These are phyloP conservation scores for Dioscorea alata DNA, from an alignment of 106 monocot species.

Conservation along the genomic window DNA sequence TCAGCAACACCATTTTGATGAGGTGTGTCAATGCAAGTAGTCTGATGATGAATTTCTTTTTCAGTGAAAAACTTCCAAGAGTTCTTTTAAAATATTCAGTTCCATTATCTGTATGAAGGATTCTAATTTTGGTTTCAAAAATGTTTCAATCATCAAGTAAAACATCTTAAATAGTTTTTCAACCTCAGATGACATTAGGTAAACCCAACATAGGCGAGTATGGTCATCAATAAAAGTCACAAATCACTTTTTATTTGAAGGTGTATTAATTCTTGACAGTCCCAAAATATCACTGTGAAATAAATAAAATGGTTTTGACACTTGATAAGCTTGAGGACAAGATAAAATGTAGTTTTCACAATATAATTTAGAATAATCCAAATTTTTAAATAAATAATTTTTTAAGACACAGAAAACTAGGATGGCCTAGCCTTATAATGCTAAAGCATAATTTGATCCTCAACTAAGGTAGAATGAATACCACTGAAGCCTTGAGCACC, in stretches of 20 bases:
- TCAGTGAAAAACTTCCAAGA: not conserved
- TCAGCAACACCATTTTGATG: constrained; percentile 10
- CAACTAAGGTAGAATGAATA: no score
- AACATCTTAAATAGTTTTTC: constrained; percentile 1
- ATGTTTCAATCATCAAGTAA: constrained; percentile 2
- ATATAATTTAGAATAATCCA: not conserved
- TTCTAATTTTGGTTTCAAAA: constrained; percentile 5
- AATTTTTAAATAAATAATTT: no score
- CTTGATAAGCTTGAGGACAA: not conserved
- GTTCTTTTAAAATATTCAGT: not conserved
- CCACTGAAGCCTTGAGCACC: no score
- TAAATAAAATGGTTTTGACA: constrained; percentile 8
- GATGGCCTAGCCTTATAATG: no score
- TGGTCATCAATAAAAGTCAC: constrained; percentile 10
- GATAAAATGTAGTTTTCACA: constrained; percentile 6
- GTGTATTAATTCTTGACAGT: not conserved
- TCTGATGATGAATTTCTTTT: constrained; percentile 1
- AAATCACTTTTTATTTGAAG: constrained; percentile 1
- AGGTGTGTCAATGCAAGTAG: constrained; percentile 4
- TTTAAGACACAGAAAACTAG: no score
- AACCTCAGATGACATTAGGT: not conserved
- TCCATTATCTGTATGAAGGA: not conserved
- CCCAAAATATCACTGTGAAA: not conserved
- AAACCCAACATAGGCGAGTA: not conserved
- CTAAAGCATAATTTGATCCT: no score